These are phyloP conservation scores for Hypoxylon trugodes DNA, from an alignment of 495 filamentous ascomycete genomes.

Conservation along the genomic window DNA sequence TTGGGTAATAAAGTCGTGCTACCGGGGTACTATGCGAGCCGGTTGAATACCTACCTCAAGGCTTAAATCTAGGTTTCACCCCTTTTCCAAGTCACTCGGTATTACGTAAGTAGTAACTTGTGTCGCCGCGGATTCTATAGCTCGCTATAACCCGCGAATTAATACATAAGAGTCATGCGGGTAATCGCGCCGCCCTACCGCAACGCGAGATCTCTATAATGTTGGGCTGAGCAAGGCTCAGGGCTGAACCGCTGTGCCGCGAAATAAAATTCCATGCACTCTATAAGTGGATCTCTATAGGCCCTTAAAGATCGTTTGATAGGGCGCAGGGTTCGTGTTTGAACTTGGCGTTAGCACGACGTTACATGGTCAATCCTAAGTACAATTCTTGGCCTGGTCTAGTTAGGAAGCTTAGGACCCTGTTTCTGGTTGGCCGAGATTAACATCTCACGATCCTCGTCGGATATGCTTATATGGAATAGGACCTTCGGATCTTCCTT, in stretches of 20 bases:
- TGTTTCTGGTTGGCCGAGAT: background rate
- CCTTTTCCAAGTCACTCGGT: too few relatives aligned
- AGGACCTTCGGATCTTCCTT: background rate
- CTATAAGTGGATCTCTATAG: constrained; percentile 1
- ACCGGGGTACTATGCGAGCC: too few relatives aligned
- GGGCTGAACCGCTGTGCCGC: constrained; percentile 21
- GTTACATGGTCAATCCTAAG: constrained; percentile 16
- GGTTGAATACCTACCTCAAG: too few relatives aligned
- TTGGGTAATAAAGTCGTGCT: too few relatives aligned
- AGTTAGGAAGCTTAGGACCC: background rate
- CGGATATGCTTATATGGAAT: background rate
- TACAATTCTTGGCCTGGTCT: background rate
- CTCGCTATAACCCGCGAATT: background rate
- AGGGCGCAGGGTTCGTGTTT: background rate
- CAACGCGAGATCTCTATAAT: background rate
- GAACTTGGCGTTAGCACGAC: constrained; percentile 7
- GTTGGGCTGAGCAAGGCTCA: constrained; percentile 3
- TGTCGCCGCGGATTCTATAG: too few relatives aligned
- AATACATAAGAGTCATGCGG: constrained; percentile 7
- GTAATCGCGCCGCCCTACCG: background rate
- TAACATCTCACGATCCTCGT: constrained; percentile 12
- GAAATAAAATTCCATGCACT: constrained; percentile 4
- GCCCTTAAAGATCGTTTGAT: background rate
- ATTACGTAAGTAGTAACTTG: too few relatives aligned
- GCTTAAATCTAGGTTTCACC: too few relatives aligned